These are phyloP conservation scores for Yamadazyma sp. DNA, from an alignment of 1,139 yeast species.

Conservation along the genomic window DNA sequence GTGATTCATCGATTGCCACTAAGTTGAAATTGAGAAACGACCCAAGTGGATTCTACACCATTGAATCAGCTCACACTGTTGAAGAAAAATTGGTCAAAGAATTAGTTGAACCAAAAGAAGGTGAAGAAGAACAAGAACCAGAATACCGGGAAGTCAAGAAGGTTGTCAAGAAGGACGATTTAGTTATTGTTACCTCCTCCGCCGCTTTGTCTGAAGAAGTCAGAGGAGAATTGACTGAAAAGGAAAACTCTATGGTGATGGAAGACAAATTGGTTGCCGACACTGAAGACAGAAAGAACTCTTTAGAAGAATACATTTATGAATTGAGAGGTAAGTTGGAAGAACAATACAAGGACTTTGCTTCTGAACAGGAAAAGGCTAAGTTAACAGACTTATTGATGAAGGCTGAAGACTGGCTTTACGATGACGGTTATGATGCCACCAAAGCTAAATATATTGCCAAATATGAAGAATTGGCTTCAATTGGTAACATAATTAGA, in stretches of 20 bases:
- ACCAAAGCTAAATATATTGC: slow-evolving; percentile 97
- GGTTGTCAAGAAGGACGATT: slow-evolving; percentile 87
- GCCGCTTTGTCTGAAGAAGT: slow-evolving; percentile 61
- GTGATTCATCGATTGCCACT: slow-evolving; percentile 78
- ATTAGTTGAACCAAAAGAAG: slow-evolving; percentile 63
- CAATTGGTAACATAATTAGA: slow-evolving; percentile 90
- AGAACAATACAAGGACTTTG: slow-evolving; percentile 85
- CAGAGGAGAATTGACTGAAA: slow-evolving; percentile 68
- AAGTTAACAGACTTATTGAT: slow-evolving; percentile 70
- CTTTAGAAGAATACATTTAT: slow-evolving; percentile 96
- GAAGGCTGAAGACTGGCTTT: slow-evolving; percentile 97
- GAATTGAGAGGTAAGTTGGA: slow-evolving; percentile 96
- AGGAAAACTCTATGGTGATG: slow-evolving; percentile 79
- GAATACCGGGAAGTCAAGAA: slow-evolving; percentile 90
- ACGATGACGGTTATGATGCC: slow-evolving; percentile 95
- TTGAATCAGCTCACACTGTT: slow-evolving; percentile 93
- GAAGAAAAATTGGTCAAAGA: slow-evolving; percentile 91
- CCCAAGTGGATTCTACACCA: slow-evolving; percentile 92
- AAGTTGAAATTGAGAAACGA: slow-evolving; percentile 96
- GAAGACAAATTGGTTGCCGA: slow-evolving; percentile 97
- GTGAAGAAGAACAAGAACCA: slow-evolving; percentile 60
- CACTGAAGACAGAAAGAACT: slow-evolving; percentile 98
- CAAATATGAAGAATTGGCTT: slow-evolving; percentile 94
- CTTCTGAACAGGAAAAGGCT: slow-evolving; percentile 85
- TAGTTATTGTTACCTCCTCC: slow-evolving; percentile 51